Conservation (phyloP, 192 early-diverging fungal genomes). For the Neocallimastix lanati region DNA sequence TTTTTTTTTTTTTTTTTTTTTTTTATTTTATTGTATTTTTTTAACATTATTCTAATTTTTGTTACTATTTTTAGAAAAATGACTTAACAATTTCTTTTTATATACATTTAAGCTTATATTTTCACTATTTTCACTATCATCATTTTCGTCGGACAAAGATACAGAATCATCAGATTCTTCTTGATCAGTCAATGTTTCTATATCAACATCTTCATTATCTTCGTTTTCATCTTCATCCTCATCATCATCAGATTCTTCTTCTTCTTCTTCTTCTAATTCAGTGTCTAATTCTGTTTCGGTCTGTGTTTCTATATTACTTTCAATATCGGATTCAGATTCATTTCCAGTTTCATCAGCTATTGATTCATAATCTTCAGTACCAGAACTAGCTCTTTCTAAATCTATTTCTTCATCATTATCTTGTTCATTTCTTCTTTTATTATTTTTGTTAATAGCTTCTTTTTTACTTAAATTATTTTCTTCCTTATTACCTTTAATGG, state of each 20-base stretch:
- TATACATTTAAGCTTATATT: background rate
- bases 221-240: slow-evolving; percentile 13
- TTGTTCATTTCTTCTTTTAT: background rate
- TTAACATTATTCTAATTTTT: no score
- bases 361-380: background rate
- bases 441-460: no score
- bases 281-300: slow-evolving; percentile 1
- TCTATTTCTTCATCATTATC: background rate
- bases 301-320: background rate
- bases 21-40: no score
- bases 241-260: slow-evolving; percentile 19
- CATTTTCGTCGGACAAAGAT: no score
- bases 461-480: no score
- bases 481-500: no score
- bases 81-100: background rate
- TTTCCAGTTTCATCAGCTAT: background rate
- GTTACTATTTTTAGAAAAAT: background rate
- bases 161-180: no score
- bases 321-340: background rate
- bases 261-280: slow-evolving; percentile 23
- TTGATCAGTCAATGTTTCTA: slow-evolving; percentile 15
- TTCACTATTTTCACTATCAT: background rate
- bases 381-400: background rate
- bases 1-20: no score
- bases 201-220: slow-evolving; percentile 13